Base-by-base conservation (phyloP, 2,329 filamentous ascomycete species). In the Neoarthrinium moseri region DNA sequence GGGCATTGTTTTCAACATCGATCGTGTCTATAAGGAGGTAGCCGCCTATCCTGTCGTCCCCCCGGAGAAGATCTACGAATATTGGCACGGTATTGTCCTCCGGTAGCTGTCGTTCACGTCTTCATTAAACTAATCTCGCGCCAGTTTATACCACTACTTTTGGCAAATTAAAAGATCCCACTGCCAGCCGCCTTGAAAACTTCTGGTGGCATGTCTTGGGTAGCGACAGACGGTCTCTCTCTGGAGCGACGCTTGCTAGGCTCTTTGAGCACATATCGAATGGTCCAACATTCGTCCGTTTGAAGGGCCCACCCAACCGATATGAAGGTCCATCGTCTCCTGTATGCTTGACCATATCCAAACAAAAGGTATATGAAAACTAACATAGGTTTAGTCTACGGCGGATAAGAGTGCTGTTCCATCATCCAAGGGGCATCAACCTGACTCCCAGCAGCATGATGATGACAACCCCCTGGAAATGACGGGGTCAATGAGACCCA, bases 161-260 rank as follows among this genome's bases (percentile, higher is more conserved):
- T 51, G 76, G 78, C 55, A 74, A 73, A 53, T 70, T 83, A 24
- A 70, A 74, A 48, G 80, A 84, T 54, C 81, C 81, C n/a, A 84
- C 79, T 3, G 79, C 80, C 22, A 76, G 75, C 48, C 78, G 81
- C 15, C 65, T 84, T 17, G 81, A 84, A 57, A 80, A 83, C 55
- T 83, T 83, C 53, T 85, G 81, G 81, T 84, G 80, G 75, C 80
- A 83, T 56, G 78, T 84, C 44, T 80, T 79, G 73, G 80, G 80
- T 26, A 84, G 81, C 53, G 68, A 81, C 51, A 69, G 75, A 22
- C 71, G 75, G 26, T 59, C 71, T 43, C 67, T 83, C 38, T 75
- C 77, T 37, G 81, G 77, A 30, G 67, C 66, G 26, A 70, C 72
- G 11, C 67, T 84, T 36, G 80, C 81, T 46, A 72, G 63, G 49